Base-by-base conservation (phyloP, 345 rosid species). In the Arabis hirsuta region DNA sequence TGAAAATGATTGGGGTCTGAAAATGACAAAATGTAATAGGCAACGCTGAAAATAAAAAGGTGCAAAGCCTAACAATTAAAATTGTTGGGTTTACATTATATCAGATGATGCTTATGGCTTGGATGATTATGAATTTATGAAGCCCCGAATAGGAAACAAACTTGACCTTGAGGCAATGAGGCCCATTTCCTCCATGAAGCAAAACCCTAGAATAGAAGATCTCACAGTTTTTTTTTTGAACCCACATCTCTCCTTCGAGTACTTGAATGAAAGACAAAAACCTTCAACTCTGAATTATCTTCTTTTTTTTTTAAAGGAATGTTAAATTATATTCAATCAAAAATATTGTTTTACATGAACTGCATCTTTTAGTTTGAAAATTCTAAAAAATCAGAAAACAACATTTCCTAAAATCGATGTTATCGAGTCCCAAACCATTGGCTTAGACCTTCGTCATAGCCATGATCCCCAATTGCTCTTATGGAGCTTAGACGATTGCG, bases 111-210 rank as follows among this genome's bases (percentile, higher is more conserved):
- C 8, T 7, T 60, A 26, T 9, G 29, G 61, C 52, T 14, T 51
- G 16, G 42, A 10, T 42, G 55, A 45, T 38, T 5, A 29, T 5
- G 4, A 5, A 29, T 29, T 22, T 29, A 11, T 4, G 57, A 64
- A 55, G 48, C 63, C 56, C 38, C 45, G 7, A 3, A 19, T 39
- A 41, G 36, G 60, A 9, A 19, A 39, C 20, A 73, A 48, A 56
- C 29, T 27, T 19, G 27, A 34, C 38, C 2, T 19, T 7, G 7
- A 65, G 24, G 24, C 24, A 22, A 22, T 22, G 24, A 22, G 54
- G 77, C 77, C 77, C 60, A 57, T 36, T 55, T 63, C 2, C 4
- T 44, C 2, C 36, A 9, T 20, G 3, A 52, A 42, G 29, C 62
- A 42, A 62, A 42, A 43, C 20, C 6, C 38, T 7, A 6, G 8